Evolutionary conservation across 495 filamentous ascomycete genomes (phyloP).

Genomic region (Letharia lupina): DNA sequence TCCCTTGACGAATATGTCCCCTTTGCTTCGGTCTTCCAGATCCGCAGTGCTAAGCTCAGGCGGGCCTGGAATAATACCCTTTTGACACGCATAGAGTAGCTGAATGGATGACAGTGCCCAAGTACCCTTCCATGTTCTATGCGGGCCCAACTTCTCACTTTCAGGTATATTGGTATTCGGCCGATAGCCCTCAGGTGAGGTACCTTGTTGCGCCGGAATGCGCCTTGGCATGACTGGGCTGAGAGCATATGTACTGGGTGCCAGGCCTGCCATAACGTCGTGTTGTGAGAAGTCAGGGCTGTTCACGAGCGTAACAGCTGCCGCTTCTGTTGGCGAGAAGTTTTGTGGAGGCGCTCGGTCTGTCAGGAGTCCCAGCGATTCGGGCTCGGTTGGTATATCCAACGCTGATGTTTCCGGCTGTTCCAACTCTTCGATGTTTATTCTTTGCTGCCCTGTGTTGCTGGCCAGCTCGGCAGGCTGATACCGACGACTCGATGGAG

Average conservation of each 20-base stretch:
- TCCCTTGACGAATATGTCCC: slow-evolving; percentile 27
- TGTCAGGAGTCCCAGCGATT: not conserved
- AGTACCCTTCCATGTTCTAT: slow-evolving; percentile 7
- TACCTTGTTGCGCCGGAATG: not conserved
- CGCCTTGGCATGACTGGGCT: not conserved
- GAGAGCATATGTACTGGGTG: not conserved
- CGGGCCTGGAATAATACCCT: slow-evolving; percentile 6
- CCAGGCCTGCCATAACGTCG: not conserved
- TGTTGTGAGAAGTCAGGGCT: not conserved
- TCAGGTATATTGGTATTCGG: not conserved
- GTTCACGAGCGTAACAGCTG: slow-evolving; percentile 8
- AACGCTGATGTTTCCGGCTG: not conserved
- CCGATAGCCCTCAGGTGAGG: not conserved
- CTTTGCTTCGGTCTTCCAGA: slow-evolving; percentile 18
- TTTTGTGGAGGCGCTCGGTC: not conserved
- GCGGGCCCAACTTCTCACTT: slow-evolving; percentile 2
- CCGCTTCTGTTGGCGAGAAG: not conserved
- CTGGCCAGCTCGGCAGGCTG: not conserved
- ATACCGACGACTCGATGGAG: not conserved
- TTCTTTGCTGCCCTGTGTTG: not conserved
- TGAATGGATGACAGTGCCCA: slow-evolving; percentile 12
- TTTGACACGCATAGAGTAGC: slow-evolving; percentile 12
- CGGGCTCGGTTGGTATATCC: not conserved
- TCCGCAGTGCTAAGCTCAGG: slow-evolving; percentile 6
- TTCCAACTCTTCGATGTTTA: not conserved